Conservation (phyloP, 768 basidiomycete genomes). For the Atractiella rhizophila region DNA sequence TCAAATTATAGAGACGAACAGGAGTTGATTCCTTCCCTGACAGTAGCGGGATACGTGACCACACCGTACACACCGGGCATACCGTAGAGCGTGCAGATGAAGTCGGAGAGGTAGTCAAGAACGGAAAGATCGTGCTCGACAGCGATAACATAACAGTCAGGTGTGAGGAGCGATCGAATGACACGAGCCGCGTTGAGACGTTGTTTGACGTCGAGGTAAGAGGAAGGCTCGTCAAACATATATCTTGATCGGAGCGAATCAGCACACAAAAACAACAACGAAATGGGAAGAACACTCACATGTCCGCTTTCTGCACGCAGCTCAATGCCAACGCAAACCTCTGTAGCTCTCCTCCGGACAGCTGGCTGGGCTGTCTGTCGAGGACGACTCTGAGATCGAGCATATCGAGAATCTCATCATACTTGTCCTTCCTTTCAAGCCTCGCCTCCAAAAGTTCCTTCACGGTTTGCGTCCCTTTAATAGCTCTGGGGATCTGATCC, state of each 20-base stretch:
- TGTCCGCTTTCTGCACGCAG: slow-evolving; percentile 80
- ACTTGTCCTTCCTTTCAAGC: slow-evolving; percentile 66
- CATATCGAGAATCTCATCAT: slow-evolving; percentile 54
- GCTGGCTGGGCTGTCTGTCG: slow-evolving; percentile 53
- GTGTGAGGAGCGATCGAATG: slow-evolving; percentile 58
- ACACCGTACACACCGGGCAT: slow-evolving; percentile 95
- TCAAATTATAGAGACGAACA: not conserved
- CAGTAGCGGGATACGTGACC: slow-evolving; percentile 94
- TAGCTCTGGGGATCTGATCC: slow-evolving; percentile 87
- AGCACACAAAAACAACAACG: slow-evolving; percentile 1
- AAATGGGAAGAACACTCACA: slow-evolving; percentile 32
- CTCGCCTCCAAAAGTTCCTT: slow-evolving; percentile 77
- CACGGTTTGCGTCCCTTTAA: slow-evolving; percentile 72
- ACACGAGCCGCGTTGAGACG: slow-evolving; percentile 83
- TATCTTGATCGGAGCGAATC: slow-evolving; percentile 30
- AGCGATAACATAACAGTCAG: slow-evolving; percentile 76
- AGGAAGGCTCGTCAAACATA: slow-evolving; percentile 98
- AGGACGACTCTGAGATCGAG: slow-evolving; percentile 70
- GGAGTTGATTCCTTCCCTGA: too few relatives aligned
- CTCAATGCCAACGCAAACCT: slow-evolving; percentile 96
- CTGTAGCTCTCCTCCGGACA: slow-evolving; percentile 93
- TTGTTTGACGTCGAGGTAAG: slow-evolving; percentile 90
- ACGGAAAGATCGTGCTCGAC: slow-evolving; percentile 98
- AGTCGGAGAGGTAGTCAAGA: slow-evolving; percentile 93
- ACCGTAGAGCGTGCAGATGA: slow-evolving; percentile 90